Conservation (phyloP, 2,329 filamentous ascomycete genomes). For the Xylariaceae sp. region DNA sequence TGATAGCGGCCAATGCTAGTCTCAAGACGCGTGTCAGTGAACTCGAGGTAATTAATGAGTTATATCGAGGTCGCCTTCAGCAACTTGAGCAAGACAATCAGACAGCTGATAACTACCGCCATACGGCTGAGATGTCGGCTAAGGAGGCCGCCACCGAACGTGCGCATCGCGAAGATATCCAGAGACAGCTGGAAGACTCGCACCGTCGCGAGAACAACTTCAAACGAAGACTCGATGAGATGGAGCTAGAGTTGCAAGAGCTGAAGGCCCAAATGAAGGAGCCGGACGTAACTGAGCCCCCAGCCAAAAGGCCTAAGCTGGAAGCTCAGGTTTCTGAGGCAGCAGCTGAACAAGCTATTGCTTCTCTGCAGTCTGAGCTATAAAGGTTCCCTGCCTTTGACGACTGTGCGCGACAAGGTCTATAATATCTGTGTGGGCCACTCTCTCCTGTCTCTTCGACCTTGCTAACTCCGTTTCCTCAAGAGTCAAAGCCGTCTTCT, state of each 20-base stretch:
- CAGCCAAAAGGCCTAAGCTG: constrained; percentile 25
- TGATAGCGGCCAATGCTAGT: constrained; percentile 74
- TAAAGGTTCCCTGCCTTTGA: neutral
- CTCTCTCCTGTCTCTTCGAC: neutral
- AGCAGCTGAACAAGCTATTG: constrained; percentile 17
- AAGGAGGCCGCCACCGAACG: constrained; percentile 55
- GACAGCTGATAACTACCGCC: constrained; percentile 52
- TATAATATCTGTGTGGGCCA: neutral
- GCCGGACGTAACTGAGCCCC: constrained; percentile 24
- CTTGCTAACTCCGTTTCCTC: no score
- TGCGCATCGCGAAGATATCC: constrained; percentile 48
- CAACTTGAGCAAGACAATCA: constrained; percentile 76
- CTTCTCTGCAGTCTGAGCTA: constrained; percentile 21
- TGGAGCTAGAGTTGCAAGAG: constrained; percentile 54
- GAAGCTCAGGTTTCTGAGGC: constrained; percentile 17
- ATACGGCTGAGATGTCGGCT: constrained; percentile 49
- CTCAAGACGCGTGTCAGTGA: constrained; percentile 95
- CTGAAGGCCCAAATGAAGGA: constrained; percentile 28
- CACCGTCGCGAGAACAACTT: constrained; percentile 76
- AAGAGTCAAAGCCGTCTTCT: no score
- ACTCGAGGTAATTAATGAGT: constrained; percentile 87
- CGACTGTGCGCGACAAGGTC: neutral
- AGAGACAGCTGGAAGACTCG: constrained; percentile 66
- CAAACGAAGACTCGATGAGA: constrained; percentile 76
- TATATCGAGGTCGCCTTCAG: constrained; percentile 71